Base-by-base conservation (phyloP, 768 basidiomycete genomes). In the Crepidotus variabilis region DNA sequence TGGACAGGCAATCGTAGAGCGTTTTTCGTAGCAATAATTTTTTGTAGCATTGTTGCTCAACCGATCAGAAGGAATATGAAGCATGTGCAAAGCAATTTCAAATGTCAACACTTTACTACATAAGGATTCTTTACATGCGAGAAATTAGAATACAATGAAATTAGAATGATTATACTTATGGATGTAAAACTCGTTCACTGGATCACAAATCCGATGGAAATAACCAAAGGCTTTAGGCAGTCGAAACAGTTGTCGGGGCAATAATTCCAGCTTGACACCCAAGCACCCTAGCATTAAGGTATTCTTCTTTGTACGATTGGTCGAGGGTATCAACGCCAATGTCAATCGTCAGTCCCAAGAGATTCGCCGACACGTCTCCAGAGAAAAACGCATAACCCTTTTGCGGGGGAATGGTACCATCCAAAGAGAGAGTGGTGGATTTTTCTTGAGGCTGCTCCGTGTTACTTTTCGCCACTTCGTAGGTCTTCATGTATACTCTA, bases 351-450 rank as follows among this genome's bases (percentile, higher is more conserved):
- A 45, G 28, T 14, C 52, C 52, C 11, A 11, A 6, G 11, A 45
- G n/a, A 24, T 53, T 45, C 24, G 46, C 39, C 5, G 39, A 28
- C 2, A 53, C 24, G 4, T 53, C 52, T 24, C 35, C 52, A 18
- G 52, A 39, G 24, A 39, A 53, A 21, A 53, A 46, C 28, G 39
- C 46, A 32, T 53, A 53, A 2, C 52, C 52, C 18, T 53, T 39
- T n/a, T 21, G 14, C 8, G 52, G 52, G 14, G 32, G 20, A 1
- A 53, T 18, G 11, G 20, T 22, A n/a, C 23, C 6, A 46, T 53
- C 52, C 35, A 34, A 46, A 13, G 43, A 28, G 22, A 53, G 35
- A 1, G 35, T 39, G 36, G 43, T 43, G 3, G 43, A 21, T 11
- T 46, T 23, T 0, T 10, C 13, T 11, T 45, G n/a, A 3, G 52